Conservation (phyloP, 2,329 filamentous ascomycete species). For the Chaetomium strumarium region DNA sequence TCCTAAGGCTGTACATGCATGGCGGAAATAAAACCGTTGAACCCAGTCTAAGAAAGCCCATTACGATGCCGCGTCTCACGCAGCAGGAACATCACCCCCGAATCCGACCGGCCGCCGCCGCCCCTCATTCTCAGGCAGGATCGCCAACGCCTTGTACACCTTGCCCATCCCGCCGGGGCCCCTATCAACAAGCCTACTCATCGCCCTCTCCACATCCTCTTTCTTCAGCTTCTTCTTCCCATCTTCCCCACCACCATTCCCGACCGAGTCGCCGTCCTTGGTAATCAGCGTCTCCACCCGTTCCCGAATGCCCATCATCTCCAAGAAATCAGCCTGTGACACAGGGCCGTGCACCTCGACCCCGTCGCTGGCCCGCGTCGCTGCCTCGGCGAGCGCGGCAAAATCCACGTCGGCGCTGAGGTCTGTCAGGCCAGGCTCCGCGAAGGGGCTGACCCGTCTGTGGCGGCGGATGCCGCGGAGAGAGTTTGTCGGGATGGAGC, state of each 20-base stretch:
- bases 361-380: constrained; percentile 65
- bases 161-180: constrained; percentile 86
- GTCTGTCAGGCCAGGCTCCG: constrained; percentile 75
- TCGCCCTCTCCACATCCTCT: constrained; percentile 63
- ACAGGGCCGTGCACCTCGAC: constrained; percentile 92
- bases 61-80: not conserved
- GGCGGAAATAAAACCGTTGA: not conserved
- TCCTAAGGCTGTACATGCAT: too few species aligned
- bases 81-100: constrained; percentile 59
- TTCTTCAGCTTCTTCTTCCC: constrained; percentile 39
- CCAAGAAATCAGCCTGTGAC: constrained; percentile 74
- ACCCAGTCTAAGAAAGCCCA: not conserved
- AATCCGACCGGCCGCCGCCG: constrained; percentile 81
- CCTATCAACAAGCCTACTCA: constrained; percentile 77
- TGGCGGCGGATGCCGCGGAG: constrained; percentile 83
- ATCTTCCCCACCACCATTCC: constrained; percentile 9
- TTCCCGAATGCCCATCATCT: constrained; percentile 75
- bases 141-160: constrained; percentile 87
- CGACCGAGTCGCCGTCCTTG: constrained; percentile 29
- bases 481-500: constrained; percentile 76
- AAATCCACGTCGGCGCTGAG: constrained; percentile 94
- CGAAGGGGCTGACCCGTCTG: constrained; percentile 70
- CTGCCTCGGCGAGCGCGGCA: constrained; percentile 74
- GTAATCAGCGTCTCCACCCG: constrained; percentile 63
- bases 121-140: constrained; percentile 74